Conservation (phyloP, 2,329 filamentous ascomycete species). For the Colletotrichum cereale region DNA sequence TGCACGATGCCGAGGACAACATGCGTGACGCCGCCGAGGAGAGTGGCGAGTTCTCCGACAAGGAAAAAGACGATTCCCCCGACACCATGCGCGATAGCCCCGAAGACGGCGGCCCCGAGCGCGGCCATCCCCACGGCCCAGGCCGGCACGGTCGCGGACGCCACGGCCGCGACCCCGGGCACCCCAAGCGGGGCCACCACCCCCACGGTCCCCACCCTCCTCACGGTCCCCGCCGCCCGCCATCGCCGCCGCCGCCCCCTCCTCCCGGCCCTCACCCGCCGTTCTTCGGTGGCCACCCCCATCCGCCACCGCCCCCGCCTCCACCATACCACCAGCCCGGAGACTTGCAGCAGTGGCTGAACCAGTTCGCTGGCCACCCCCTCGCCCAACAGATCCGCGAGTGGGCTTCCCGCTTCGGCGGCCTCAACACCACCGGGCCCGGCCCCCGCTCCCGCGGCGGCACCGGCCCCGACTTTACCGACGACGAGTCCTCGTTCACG, state of each 20-base stretch:
- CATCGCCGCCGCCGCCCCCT: constrained; percentile 19
- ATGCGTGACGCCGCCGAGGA: constrained; percentile 45
- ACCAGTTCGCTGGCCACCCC: constrained; percentile 56
- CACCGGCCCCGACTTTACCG: constrained; percentile 29
- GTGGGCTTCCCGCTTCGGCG: constrained; percentile 46
- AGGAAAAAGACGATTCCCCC: constrained; percentile 52
- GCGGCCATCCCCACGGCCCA: constrained; percentile 45
- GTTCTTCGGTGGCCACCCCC: constrained; percentile 41
- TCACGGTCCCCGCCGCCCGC: not conserved
- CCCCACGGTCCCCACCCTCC: constrained; percentile 21
- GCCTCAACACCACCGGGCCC: constrained; percentile 7
- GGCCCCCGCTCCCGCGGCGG: constrained; percentile 34
- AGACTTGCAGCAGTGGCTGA: constrained; percentile 48
- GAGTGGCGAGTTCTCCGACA: constrained; percentile 43
- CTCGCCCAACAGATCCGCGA: constrained; percentile 57
- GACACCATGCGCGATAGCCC: constrained; percentile 50
- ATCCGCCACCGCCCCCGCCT: constrained; percentile 42
- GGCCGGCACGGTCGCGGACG: constrained; percentile 44
- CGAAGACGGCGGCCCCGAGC: constrained; percentile 50
- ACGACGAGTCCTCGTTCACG: constrained; percentile 60
- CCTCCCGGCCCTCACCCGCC: constrained; percentile 44
- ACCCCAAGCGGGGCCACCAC: constrained; percentile 30
- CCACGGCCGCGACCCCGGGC: constrained; percentile 28
- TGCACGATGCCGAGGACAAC: constrained; percentile 42
- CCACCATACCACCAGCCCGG: constrained; percentile 42